These are phyloP conservation scores for Wickerhamiella qilinensis DNA, from an alignment of 805 yeast genomes.

Conservation along the genomic window DNA sequence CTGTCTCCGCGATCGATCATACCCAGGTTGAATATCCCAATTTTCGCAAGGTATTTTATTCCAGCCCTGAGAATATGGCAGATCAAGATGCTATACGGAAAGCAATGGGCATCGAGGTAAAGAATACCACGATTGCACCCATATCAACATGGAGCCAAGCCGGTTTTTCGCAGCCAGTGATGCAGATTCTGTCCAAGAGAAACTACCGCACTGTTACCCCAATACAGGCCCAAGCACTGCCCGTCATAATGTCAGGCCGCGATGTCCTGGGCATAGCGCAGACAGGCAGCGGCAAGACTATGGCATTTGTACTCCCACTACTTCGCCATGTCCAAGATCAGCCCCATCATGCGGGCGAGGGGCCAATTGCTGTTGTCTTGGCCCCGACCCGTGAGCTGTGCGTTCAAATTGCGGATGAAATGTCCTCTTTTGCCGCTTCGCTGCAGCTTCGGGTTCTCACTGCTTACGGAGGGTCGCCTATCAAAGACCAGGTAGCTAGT, in stretches of 20 bases:
- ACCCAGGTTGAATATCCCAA: slow-evolving; percentile 26
- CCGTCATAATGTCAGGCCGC: slow-evolving; percentile 75
- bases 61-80: slow-evolving; percentile 10
- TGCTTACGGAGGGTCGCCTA: slow-evolving; percentile 82
- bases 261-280: slow-evolving; percentile 91
- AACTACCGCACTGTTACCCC: slow-evolving; percentile 57
- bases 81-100: slow-evolving; percentile 42
- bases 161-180: slow-evolving; percentile 50
- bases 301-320: slow-evolving; percentile 73
- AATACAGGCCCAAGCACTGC: slow-evolving; percentile 81
- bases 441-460: slow-evolving; percentile 44
- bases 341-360: slow-evolving; percentile 29
- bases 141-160: slow-evolving; percentile 64
- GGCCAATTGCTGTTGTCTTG: slow-evolving; percentile 65
- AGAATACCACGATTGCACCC: slow-evolving; percentile 57
- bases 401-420: slow-evolving; percentile 59
- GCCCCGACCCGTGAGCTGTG: slow-evolving; percentile 93
- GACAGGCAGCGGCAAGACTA: slow-evolving; percentile 93
- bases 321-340: slow-evolving; percentile 73
- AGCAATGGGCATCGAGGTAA: slow-evolving; percentile 41
- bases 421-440: slow-evolving; percentile 37
- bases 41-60: slow-evolving; percentile 4
- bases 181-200: slow-evolving; percentile 36
- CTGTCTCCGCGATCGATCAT: slow-evolving; percentile 33
- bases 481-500: slow-evolving; percentile 66